These are phyloP conservation scores for Bipolaris cookei DNA, from an alignment of 2,329 filamentous ascomycete species.

Conservation along the genomic window DNA sequence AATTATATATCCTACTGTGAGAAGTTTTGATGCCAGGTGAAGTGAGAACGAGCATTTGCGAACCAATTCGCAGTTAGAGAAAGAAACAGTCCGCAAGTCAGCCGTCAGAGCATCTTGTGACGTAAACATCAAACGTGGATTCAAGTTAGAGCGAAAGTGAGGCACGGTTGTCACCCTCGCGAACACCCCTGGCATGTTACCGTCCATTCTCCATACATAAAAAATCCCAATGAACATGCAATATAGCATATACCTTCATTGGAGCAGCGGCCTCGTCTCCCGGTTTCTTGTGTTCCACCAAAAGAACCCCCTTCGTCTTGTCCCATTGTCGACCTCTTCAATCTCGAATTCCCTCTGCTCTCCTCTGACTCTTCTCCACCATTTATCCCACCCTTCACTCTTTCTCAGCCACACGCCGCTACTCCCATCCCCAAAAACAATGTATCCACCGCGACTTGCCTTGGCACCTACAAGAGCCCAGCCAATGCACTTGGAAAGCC, in stretches of 20 bases:
- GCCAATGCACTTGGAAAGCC: constrained; percentile 25
- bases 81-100: neutral
- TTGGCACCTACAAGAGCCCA: constrained; percentile 20
- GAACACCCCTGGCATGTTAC: neutral
- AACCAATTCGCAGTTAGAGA: neutral
- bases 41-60: neutral
- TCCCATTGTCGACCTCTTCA: constrained; percentile 37
- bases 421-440: constrained; percentile 37
- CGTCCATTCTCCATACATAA: neutral
- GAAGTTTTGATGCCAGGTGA: neutral
- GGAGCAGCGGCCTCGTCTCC: constrained; percentile 33
- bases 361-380: constrained; percentile 37
- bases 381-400: constrained; percentile 34
- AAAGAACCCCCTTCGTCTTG: constrained; percentile 29
- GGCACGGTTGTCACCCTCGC: neutral
- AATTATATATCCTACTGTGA: neutral
- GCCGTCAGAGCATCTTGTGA: neutral
- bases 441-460: constrained; percentile 36
- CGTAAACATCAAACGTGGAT: neutral
- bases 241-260: neutral
- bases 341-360: constrained; percentile 32
- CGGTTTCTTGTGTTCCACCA: constrained; percentile 26
- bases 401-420: constrained; percentile 42
- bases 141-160: neutral
- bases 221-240: neutral